Evolutionary conservation across 83 land plant species (phyloP).

Genomic region (Picea abies): DNA sequence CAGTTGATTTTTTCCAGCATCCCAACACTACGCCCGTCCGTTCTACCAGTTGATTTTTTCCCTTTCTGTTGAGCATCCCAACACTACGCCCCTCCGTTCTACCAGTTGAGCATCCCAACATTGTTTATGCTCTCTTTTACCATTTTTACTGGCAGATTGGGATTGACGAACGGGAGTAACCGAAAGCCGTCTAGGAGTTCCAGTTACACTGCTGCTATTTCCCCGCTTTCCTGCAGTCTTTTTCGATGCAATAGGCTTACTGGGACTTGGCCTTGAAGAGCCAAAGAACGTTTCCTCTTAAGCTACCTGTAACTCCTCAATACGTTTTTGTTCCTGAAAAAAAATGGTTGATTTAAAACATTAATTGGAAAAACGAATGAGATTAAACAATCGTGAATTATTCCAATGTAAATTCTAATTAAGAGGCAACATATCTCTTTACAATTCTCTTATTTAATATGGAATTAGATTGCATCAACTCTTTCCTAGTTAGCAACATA

Average conservation of each 20-base stretch:
- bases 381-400: neutral
- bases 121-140: constrained; percentile 13
- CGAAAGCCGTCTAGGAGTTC: constrained; percentile 34
- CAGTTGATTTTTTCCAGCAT: too few species aligned
- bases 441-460: too few species aligned
- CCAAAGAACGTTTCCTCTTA: constrained; percentile 81
- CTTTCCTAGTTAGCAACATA: too few species aligned
- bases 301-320: constrained; percentile 72
- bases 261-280: constrained; percentile 58
- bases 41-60: too few species aligned
- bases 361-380: neutral
- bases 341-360: neutral
- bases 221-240: constrained; percentile 49
- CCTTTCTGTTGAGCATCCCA: too few species aligned
- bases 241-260: constrained; percentile 18
- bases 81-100: too few species aligned
- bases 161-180: constrained; percentile 25
- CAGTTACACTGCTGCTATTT: constrained; percentile 21
- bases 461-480: too few species aligned
- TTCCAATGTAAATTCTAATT: too few species aligned
- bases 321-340: constrained; percentile 73
- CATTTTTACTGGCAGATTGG: constrained; percentile 25
- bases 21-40: accelerated
- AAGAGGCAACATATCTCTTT: too few species aligned
- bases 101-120: too few species aligned